Conservation (phyloP, 495 filamentous ascomycete genomes). For the Glonium stellatum region DNA sequence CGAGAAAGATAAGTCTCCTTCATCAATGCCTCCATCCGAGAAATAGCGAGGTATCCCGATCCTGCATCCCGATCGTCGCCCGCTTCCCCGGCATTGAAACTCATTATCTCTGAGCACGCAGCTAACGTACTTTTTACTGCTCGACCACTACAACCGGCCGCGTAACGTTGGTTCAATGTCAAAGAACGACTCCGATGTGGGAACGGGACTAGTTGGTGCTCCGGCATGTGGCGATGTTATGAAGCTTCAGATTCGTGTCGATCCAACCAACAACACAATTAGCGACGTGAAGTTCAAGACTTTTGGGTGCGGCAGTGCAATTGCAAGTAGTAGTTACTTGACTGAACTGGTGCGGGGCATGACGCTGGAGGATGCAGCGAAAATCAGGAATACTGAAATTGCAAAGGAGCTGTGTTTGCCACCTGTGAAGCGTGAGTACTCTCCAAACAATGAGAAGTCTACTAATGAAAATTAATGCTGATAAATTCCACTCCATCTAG, state of each 20-base stretch:
- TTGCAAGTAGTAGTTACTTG: slow-evolving; percentile 82
- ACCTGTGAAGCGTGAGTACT: slow-evolving; percentile 77
- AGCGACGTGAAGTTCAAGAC: slow-evolving; percentile 97
- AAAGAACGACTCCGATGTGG: slow-evolving; percentile 81
- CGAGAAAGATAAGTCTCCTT: slow-evolving; percentile 53
- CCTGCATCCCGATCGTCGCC: neutral
- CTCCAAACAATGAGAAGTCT: neutral
- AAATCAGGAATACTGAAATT: slow-evolving; percentile 93
- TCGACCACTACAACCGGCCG: slow-evolving; percentile 90
- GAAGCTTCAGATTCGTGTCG: slow-evolving; percentile 97
- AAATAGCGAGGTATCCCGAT: neutral
- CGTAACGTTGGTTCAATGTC: slow-evolving; percentile 91
- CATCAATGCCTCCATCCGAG: neutral
- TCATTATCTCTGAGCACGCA: slow-evolving; percentile 15
- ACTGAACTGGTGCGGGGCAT: slow-evolving; percentile 91
- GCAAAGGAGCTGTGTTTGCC: slow-evolving; percentile 92
- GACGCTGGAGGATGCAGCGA: slow-evolving; percentile 88
- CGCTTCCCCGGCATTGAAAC: slow-evolving; percentile 3
- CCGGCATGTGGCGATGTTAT: slow-evolving; percentile 92
- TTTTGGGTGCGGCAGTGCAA: slow-evolving; percentile 94
- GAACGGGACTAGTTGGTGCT: slow-evolving; percentile 94
- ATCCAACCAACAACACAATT: slow-evolving; percentile 82
- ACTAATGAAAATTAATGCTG: neutral
- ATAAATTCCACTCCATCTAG: slow-evolving; percentile 36
- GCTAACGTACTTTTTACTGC: slow-evolving; percentile 46